A percentile compares a stretch with the other conserved stretches of the same genome.
These are phyloP conservation scores for Calamus simplicifolius DNA, from an alignment of 176 grass and related monocot genomes.

Conservation along the genomic window DNA sequence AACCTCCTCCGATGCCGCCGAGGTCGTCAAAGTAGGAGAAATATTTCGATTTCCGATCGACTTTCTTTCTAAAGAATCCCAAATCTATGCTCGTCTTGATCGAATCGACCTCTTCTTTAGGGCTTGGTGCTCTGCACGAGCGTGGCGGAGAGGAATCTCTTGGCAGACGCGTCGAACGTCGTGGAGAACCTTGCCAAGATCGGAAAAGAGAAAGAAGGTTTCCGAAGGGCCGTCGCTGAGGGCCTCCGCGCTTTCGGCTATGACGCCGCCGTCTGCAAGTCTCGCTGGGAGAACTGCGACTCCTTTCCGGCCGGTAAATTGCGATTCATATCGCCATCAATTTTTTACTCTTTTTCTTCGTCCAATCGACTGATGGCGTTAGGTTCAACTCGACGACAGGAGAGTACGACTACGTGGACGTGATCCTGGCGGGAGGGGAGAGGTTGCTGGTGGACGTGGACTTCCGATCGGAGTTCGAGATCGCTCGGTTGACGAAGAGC, in stretches of 20 bases:
- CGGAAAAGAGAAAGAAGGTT: conserved; percentile 35
- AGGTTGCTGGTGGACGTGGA: conserved; percentile 78
- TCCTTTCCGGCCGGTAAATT: conserved; percentile 49
- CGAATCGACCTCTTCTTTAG: conserved; percentile 19
- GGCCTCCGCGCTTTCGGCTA: conserved; percentile 52
- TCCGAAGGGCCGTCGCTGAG: conserved; percentile 34
- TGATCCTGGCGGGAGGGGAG: conserved; percentile 37
- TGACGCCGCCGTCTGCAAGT: conserved; percentile 55
- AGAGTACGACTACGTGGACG: conserved; percentile 77
- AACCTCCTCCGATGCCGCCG: conserved; percentile 32
- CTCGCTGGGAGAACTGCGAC: conserved; percentile 68
- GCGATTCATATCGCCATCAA: too few relatives aligned
- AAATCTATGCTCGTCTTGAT: background rate
- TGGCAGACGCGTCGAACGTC: conserved; percentile 54
- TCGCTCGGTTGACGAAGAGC: conserved; percentile 65
- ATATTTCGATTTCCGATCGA: too few relatives aligned
- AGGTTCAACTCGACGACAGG: conserved; percentile 10
- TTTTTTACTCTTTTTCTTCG: too few relatives aligned
- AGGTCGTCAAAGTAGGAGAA: conserved; percentile 65
- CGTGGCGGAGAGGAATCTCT: conserved; percentile 81
- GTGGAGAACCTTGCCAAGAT: conserved; percentile 43
- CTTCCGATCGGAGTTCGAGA: conserved; percentile 69
- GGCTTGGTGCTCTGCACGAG: conserved; percentile 68
- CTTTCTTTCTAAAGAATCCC: background rate
- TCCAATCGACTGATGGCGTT: too few relatives aligned